Conservation (phyloP, 345 rosid genomes). For the Firmiana major region DNA sequence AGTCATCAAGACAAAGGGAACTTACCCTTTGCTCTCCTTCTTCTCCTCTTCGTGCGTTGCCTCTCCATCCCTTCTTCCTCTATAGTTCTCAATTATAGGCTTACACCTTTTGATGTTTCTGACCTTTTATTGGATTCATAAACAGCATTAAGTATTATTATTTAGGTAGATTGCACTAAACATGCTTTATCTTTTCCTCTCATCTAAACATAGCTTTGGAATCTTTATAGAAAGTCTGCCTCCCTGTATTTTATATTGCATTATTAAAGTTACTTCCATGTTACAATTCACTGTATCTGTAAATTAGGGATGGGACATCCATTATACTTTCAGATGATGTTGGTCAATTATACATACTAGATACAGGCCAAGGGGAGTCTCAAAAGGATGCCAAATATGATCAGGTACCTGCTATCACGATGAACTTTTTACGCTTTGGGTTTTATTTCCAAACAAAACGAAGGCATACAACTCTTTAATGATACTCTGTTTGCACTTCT, state of each 20-base stretch:
- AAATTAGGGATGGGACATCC: slow-evolving; percentile 88
- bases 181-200: background rate
- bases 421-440: slow-evolving; percentile 3
- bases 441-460: background rate
- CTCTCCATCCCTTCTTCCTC: background rate
- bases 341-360: slow-evolving; percentile 83
- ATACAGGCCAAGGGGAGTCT: slow-evolving; percentile 98
- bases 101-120: background rate
- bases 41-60: background rate
- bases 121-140: background rate
- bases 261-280: slow-evolving; percentile 1
- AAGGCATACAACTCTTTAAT: background rate
- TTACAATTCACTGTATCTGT: slow-evolving; percentile 1
- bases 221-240: background rate
- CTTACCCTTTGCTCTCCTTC: background rate
- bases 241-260: background rate
- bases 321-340: slow-evolving; percentile 98
- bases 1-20: background rate
- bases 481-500: slow-evolving; percentile 16
- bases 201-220: background rate
- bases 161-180: background rate
- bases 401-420: slow-evolving; percentile 53
- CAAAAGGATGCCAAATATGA: slow-evolving; percentile 92
- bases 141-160: background rate
- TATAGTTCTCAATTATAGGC: background rate